These are phyloP conservation scores for Prunus davidiana DNA, from an alignment of 306 rosid species.

Conservation along the genomic window DNA sequence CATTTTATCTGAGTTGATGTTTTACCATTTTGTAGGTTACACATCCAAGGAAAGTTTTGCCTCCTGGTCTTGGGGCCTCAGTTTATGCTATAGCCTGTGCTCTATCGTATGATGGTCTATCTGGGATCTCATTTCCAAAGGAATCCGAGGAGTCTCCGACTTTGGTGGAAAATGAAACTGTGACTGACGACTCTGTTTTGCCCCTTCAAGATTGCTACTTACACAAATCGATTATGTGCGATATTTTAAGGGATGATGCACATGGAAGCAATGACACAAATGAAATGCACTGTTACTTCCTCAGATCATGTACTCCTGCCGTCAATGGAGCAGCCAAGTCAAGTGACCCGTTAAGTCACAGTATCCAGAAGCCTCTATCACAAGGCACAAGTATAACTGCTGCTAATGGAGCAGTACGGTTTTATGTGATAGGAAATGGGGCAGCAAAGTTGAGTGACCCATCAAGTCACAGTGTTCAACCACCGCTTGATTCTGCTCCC, in stretches of 20 bases:
- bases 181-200: background rate
- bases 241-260: no score
- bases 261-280: no score
- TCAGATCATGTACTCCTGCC: background rate
- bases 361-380: background rate
- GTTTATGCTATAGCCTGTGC: conserved; percentile 52
- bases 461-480: background rate
- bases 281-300: background rate
- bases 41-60: conserved; percentile 57
- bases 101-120: conserved; percentile 65
- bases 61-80: conserved; percentile 57
- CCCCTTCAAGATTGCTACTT: background rate
- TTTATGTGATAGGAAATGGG: background rate
- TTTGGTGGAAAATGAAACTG: conserved; percentile 33
- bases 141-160: conserved; percentile 38
- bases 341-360: no score
- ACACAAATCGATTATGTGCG: background rate
- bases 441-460: conserved; percentile 13
- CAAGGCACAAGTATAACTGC: background rate
- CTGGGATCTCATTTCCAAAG: conserved; percentile 30
- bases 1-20: conserved; percentile 16
- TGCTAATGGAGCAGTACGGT: background rate
- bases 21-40: conserved; percentile 51
- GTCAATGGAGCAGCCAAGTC: no score
- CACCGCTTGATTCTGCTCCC: conserved; percentile 8